These are phyloP conservation scores for Verticillium nubilum DNA, from an alignment of 2,329 filamentous ascomycete species.

Conservation along the genomic window DNA sequence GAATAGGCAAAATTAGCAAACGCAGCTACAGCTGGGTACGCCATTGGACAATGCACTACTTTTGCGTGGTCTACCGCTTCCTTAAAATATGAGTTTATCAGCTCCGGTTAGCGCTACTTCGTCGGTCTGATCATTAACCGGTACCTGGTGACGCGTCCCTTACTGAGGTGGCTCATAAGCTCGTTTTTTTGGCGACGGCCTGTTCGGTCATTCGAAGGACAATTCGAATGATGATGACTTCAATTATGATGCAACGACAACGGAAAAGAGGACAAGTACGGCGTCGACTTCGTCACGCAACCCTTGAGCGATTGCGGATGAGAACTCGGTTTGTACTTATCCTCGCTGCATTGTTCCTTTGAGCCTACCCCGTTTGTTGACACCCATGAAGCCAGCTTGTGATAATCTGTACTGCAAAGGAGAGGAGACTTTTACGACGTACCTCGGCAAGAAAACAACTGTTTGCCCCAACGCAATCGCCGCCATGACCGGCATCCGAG, in stretches of 20 bases:
- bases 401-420: constrained; percentile 6
- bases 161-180: not conserved
- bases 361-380: not conserved
- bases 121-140: too few species aligned
- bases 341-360: not conserved
- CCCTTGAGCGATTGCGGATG: not conserved
- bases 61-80: too few species aligned
- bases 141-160: too few species aligned
- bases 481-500: not conserved
- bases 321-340: not conserved
- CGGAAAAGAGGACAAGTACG: not conserved
- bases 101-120: too few species aligned
- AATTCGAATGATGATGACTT: not conserved
- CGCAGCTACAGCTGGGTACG: too few species aligned
- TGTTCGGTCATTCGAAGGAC: not conserved
- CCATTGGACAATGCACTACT: too few species aligned
- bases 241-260: not conserved
- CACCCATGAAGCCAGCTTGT: constrained; percentile 4
- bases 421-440: constrained; percentile 5
- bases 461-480: not conserved
- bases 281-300: not conserved
- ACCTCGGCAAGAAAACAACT: constrained; percentile 4
- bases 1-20: too few species aligned
- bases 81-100: too few species aligned
- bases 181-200: not conserved